A percentile compares a stretch with the other conserved stretches of the same genome.
These are phyloP conservation scores for Musa balbisiana DNA, from an alignment of 202 grass and related monocot species.

Conservation along the genomic window DNA sequence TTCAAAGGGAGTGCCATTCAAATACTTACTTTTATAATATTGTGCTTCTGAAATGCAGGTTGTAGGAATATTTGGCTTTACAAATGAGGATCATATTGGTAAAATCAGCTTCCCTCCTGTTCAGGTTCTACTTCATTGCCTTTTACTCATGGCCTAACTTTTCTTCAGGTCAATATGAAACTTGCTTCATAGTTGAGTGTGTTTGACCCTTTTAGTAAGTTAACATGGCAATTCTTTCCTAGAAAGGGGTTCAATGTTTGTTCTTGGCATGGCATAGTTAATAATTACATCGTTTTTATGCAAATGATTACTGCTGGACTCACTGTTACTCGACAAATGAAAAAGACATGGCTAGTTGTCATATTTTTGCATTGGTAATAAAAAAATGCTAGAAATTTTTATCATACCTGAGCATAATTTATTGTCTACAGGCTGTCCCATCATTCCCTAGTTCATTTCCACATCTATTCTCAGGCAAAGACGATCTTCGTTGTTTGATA, in stretches of 20 bases:
- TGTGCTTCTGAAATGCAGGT: slow-evolving; percentile 30
- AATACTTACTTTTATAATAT: background rate
- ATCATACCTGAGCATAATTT: background rate
- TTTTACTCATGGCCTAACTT: background rate
- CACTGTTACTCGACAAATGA: background rate
- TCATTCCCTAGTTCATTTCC: slow-evolving; percentile 97
- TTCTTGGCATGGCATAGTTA: background rate
- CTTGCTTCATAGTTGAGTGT: background rate
- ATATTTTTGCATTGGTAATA: background rate
- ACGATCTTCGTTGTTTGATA: slow-evolving; percentile 76
- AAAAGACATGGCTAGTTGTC: background rate
- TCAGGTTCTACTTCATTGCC: slow-evolving; percentile 32
- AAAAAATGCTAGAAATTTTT: slow-evolving; percentile 1
- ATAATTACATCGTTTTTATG: background rate
- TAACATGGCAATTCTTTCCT: background rate
- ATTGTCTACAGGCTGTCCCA: slow-evolving; percentile 57
- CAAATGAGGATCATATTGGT: slow-evolving; percentile 81
- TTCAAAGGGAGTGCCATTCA: background rate
- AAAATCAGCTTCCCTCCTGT: slow-evolving; percentile 88
- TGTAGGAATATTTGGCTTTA: slow-evolving; percentile 91
- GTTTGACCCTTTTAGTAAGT: background rate
- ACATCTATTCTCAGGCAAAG: slow-evolving; percentile 59
- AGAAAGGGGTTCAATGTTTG: background rate
- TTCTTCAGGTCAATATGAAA: background rate
- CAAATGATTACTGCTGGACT: background rate